A percentile compares a stretch with the other conserved stretches of the same genome.
phyloP scores from a whole-genome alignment of 306 rosid species.

The Vachellia collinsii region DNA sequence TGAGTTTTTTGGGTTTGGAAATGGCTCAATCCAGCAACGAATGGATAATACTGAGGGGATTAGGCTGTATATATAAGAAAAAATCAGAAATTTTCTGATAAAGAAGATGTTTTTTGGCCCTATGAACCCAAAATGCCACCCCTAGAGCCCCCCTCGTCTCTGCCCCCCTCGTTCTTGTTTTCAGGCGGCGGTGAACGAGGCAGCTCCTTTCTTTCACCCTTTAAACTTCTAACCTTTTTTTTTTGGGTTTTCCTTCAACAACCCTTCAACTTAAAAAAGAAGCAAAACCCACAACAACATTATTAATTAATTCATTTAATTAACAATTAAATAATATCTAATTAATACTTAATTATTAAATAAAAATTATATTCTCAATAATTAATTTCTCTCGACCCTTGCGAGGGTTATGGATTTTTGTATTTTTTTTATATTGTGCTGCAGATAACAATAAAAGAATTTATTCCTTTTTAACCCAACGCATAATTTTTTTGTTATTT shows the following conservation, averaged over 20 bases:
- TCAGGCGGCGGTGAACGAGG: constrained; percentile 63
- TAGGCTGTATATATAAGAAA: neutral
- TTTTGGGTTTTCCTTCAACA: neutral
- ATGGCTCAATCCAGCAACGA: constrained; percentile 38
- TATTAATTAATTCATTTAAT: neutral
- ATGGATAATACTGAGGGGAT: constrained; percentile 31
- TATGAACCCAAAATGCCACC: constrained; percentile 31
- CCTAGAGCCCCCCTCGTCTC: no score
- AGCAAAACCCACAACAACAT: constrained; percentile 46
- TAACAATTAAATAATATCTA: no score
- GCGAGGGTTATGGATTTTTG: no score
- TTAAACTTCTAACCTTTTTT: no score
- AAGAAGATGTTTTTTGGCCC: constrained; percentile 36
- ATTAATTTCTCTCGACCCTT: neutral
- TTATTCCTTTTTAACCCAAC: no score
- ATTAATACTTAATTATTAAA: neutral
- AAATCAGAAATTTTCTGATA: constrained; percentile 4
- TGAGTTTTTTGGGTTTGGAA: constrained; percentile 26
- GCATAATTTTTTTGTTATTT: no score
- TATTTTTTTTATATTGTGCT: no score
- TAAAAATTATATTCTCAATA: neutral
- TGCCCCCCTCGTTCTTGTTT: constrained; percentile 30
- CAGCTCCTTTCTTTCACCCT: constrained; percentile 23
- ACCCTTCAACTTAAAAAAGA: constrained; percentile 47
- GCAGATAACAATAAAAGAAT: no score